Evolutionary conservation across 352 stramenopile genomes (phyloP), one percentile per base, ranked within the genome.

Genomic region (Phytophthora cactorum): DNA sequence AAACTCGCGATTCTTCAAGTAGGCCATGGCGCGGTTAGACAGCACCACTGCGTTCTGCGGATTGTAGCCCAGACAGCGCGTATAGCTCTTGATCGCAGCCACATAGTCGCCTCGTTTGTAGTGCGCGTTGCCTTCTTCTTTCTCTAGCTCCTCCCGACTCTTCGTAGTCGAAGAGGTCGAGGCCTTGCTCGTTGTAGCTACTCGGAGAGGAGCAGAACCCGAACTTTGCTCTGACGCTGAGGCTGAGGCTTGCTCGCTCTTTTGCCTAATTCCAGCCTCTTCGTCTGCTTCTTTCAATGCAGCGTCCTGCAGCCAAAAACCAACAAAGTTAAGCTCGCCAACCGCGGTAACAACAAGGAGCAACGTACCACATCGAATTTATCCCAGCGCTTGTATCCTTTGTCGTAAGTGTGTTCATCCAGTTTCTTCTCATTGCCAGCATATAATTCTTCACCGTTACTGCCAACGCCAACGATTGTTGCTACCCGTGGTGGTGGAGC

Each of bases 81-180:
- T 97, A 70, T 98, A 98, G 69, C 81, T 93, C 54, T 90, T 84
- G 51, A 97, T 86, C 14, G 95, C 91, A 39, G 89, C 91, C 28
- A 96, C 80, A 49, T 86, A 95, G 58, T 98, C 90, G 1, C 83
- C 80, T 3, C 74, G 77, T 28, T 90, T 89, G 75, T 98, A 98
- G 66, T 93, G 90, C 31, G 88, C 89, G 65, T 98, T 98, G 10
- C 96, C 96, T 56, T 98, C 96, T 63, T 96, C 81, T 12, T 82
- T 81, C 59, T 98, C 93, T 11, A 94, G 59, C 15, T 90, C 74
- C 25, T 91, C 84, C 28, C 86, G 79, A 61, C 31, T 71, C 54
- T 76, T 67, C 7, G 43, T 49, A 3, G 45, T n/a, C 11, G 34
- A 38, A 49, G 55, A 34, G 3, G 45, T 12, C 32, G 47, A 10